phyloP scores from a whole-genome alignment of 2,329 filamentous ascomycete species.

The Myriosclerotinia scirpicola region DNA sequence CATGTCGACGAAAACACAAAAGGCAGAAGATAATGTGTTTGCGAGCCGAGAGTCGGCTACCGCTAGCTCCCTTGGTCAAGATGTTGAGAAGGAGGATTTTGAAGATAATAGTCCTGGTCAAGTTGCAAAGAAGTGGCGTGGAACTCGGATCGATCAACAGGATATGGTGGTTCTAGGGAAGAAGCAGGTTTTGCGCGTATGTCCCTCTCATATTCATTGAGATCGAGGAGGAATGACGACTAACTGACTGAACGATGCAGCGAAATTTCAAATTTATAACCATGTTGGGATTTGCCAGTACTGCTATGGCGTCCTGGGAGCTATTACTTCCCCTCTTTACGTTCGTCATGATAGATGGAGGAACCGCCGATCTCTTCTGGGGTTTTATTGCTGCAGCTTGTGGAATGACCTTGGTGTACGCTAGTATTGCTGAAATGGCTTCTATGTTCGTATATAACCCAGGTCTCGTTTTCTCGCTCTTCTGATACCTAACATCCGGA shows the following conservation, averaged over 20 bases:
- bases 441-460: slow-evolving; percentile 29
- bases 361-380: slow-evolving; percentile 43
- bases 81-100: slow-evolving; percentile 25
- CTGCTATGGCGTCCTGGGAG: slow-evolving; percentile 48
- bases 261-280: slow-evolving; percentile 45
- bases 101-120: slow-evolving; percentile 4
- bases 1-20: slow-evolving; percentile 5
- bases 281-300: slow-evolving; percentile 46
- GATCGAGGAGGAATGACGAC: neutral
- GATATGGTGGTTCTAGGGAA: slow-evolving; percentile 27
- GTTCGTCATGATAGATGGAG: slow-evolving; percentile 27
- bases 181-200: slow-evolving; percentile 28
- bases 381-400: slow-evolving; percentile 37
- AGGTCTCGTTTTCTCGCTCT: neutral
- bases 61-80: slow-evolving; percentile 19
- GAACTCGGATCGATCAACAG: slow-evolving; percentile 25
- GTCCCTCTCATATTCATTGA: neutral
- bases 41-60: neutral
- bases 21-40: slow-evolving; percentile 7
- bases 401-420: slow-evolving; percentile 33
- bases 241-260: slow-evolving; percentile 26
- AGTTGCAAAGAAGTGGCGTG: slow-evolving; percentile 23
- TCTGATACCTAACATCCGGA: neutral
- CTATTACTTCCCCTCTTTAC: slow-evolving; percentile 39
- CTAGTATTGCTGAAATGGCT: slow-evolving; percentile 35